Evolutionary conservation across 352 stramenopile genomes (phyloP).

Genomic region (Globisporangium abappressorium): DNA sequence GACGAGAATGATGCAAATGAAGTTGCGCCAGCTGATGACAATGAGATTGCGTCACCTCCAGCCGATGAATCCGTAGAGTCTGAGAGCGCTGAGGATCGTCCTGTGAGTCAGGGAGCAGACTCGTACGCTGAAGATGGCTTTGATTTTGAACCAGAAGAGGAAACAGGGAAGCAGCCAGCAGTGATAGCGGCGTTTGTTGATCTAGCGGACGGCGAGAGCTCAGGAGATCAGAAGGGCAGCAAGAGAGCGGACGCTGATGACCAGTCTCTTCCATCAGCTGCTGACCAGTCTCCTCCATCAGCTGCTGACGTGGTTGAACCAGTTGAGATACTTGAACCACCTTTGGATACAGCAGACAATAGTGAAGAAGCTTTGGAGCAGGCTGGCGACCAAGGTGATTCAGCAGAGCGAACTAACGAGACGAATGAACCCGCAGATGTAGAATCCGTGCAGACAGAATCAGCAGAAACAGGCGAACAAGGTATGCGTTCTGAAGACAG

Average conservation of each 20-base stretch:
- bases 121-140: slow-evolving; percentile 18
- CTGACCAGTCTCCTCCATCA: not conserved
- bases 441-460: not conserved
- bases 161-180: not conserved
- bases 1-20: not conserved
- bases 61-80: not conserved
- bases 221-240: not conserved
- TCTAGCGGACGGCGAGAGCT: not conserved
- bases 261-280: not conserved
- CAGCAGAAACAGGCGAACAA: not conserved
- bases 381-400: not conserved
- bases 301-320: not conserved
- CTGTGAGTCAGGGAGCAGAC: slow-evolving; percentile 10
- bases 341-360: not conserved
- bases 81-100: slow-evolving; percentile 8
- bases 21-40: not conserved
- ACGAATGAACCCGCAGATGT: not conserved
- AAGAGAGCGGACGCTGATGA: not conserved
- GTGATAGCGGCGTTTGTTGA: not conserved
- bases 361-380: not conserved
- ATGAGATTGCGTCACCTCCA: not conserved
- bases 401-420: no score
- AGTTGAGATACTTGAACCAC: slow-evolving; percentile 1
- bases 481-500: not conserved
- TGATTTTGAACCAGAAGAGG: slow-evolving; percentile 11